These are phyloP conservation scores for Chaetomium sp. DNA, from an alignment of 2,329 filamentous ascomycete species.

Conservation along the genomic window DNA sequence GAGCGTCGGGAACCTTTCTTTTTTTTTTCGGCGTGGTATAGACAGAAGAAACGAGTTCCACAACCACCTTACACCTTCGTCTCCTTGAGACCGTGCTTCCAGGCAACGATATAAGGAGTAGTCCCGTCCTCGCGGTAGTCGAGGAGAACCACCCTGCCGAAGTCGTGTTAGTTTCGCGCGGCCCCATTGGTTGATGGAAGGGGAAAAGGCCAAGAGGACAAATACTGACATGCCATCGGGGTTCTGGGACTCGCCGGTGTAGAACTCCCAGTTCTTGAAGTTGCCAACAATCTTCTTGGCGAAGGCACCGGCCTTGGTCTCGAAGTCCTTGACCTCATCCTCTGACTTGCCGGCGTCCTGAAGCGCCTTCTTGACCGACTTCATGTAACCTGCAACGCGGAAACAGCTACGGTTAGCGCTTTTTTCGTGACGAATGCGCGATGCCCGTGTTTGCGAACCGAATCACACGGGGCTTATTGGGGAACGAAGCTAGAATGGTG, in stretches of 20 bases:
- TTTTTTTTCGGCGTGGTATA: neutral
- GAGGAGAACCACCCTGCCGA: conserved; percentile 70
- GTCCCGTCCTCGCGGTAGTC: conserved; percentile 97
- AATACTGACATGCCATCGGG: conserved; percentile 77
- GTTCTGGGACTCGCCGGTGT: conserved; percentile 87
- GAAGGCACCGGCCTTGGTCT: conserved; percentile 65
- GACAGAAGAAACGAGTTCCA: neutral
- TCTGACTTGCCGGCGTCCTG: conserved; percentile 50
- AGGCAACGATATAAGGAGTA: conserved; percentile 83
- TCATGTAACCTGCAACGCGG: conserved; percentile 65
- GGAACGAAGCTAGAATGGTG: too few species aligned
- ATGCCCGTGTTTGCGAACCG: too few species aligned
- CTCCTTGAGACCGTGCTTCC: conserved; percentile 88
- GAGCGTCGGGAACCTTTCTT: too few species aligned
- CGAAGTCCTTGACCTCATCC: conserved; percentile 69
- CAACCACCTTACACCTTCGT: conserved; percentile 72
- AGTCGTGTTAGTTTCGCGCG: neutral
- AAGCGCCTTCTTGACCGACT: conserved; percentile 69
- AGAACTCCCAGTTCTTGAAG: conserved; percentile 97
- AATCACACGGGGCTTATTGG: too few species aligned
- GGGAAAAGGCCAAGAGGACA: neutral
- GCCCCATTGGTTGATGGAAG: neutral
- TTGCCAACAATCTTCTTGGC: conserved; percentile 78
- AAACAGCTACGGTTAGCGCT: conserved; percentile 2
- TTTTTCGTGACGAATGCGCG: neutral